These are phyloP conservation scores for Lactarius sanguifluus DNA, from an alignment of 768 basidiomycete species.

Conservation along the genomic window DNA sequence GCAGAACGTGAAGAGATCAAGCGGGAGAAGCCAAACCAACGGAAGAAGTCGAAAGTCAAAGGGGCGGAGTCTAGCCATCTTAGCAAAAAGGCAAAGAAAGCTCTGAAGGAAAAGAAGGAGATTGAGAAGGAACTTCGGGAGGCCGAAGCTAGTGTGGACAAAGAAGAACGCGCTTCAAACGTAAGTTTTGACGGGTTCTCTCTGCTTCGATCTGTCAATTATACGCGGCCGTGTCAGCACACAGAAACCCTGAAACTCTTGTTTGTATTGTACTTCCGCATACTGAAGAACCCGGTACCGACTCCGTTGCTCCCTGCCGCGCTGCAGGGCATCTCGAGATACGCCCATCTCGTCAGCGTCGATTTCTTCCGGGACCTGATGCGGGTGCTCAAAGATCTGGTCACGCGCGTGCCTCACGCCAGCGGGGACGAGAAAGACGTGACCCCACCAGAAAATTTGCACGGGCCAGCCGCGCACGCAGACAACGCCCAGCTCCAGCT, in stretches of 20 bases:
- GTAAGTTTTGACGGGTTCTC: constrained; percentile 48
- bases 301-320: constrained; percentile 83
- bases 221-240: constrained; percentile 55
- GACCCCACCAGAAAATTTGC: constrained; percentile 22
- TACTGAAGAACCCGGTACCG: constrained; percentile 81
- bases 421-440: constrained; percentile 34
- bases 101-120: constrained; percentile 81
- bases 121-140: constrained; percentile 92
- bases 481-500: constrained; percentile 57
- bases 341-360: constrained; percentile 94
- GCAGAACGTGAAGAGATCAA: constrained; percentile 51
- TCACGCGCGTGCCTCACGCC: constrained; percentile 50
- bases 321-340: constrained; percentile 88
- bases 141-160: constrained; percentile 91
- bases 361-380: constrained; percentile 98
- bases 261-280: constrained; percentile 95
- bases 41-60: constrained; percentile 39
- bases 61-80: constrained; percentile 64
- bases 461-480: constrained; percentile 32
- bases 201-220: constrained; percentile 12
- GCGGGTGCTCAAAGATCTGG: constrained; percentile 76
- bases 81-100: constrained; percentile 91
- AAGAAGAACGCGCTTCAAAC: constrained; percentile 79
- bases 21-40: constrained; percentile 37
- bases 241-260: constrained; percentile 97